Percentiles rank a stretch among this genome's conserved stretches.
Conservation (phyloP, 345 rosid species). For the Draba incana region DNA sequence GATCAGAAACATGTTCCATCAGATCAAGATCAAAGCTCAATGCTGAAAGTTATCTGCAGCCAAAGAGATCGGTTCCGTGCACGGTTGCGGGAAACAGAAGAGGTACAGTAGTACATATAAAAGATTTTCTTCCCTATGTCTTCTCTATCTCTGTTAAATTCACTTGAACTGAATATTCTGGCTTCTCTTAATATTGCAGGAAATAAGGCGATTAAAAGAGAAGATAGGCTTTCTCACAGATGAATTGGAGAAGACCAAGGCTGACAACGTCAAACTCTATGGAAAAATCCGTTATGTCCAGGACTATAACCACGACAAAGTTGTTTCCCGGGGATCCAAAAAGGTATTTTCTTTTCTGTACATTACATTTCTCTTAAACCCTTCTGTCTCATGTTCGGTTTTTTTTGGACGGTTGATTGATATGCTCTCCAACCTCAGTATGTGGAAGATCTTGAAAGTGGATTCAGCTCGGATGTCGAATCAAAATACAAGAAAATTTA, state of each 20-base stretch:
- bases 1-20: constrained; percentile 73
- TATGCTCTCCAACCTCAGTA: constrained; percentile 47
- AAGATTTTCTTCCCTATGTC: background rate
- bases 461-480: constrained; percentile 90
- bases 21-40: constrained; percentile 94
- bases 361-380: background rate
- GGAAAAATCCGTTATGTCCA: constrained; percentile 97
- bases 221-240: constrained; percentile 67
- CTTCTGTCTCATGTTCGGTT: constrained; percentile 5
- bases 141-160: constrained; percentile 2
- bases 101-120: constrained; percentile 48
- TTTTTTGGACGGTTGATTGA: constrained; percentile 23
- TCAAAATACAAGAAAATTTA: constrained; percentile 98
- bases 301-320: constrained; percentile 94
- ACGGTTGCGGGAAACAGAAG: constrained; percentile 88
- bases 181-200: constrained; percentile 49
- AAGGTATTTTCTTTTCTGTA: constrained; percentile 51
- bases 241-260: constrained; percentile 89
- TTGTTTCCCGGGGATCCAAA: constrained; percentile 90
- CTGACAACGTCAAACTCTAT: constrained; percentile 93
- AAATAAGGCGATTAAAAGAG: constrained; percentile 89
- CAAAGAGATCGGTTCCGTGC: constrained; percentile 92
- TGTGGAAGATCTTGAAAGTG: constrained; percentile 90
- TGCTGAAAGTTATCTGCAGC: constrained; percentile 97
- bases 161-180: background rate